Base-by-base conservation (phyloP, 345 rosid genomes). In the Psidium guajava region DNA sequence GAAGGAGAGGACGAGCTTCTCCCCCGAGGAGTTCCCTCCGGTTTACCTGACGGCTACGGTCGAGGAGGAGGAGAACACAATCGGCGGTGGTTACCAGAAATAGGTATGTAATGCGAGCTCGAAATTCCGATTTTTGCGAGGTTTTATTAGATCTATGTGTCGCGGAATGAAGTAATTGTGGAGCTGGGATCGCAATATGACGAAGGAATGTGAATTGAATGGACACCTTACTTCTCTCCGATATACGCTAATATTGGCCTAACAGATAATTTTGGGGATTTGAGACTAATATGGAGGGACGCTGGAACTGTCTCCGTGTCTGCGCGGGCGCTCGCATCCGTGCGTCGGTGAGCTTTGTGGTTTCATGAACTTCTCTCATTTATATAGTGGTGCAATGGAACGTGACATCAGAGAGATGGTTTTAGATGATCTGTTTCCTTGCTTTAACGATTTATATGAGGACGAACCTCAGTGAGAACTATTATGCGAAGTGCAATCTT, bases 11-110 rank as follows among this genome's bases (percentile, higher is more conserved):
- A 90, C 88, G 85, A 87, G 92, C 40, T 97, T 97, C 82, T 93
- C 11, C 11, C 93, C 83, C 64, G 61, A 91, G 54, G 95, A 96
- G 81, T 95, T 94, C 55, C 99, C 98, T 88, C 91, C 88, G 80
- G 98, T 94, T 89, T 96, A 95, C 86, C 86, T 96, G 92, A 91
- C 96, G 16, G 90, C 88, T 32, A 87, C 42, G 5, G 92, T 94
- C 36, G 98, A 93, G 90, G 98, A 97, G 91, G 98, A 95, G 50
- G 11, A 85, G 24, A 90, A 92, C 84, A 86, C 94, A 0, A 82
- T 85, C 25, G 98, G 96, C 27, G 96, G 96, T 20, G 98, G 98
- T 81, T 95, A 95, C 89, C 91, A 93, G 91, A 86, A 80, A 85
- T 87, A 85, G 92, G 94, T 91, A 83, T 82, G 89, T 32, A n/a